phyloP scores from a whole-genome alignment of 257 asterid genomes.

The Solanum bulbocastanum region DNA sequence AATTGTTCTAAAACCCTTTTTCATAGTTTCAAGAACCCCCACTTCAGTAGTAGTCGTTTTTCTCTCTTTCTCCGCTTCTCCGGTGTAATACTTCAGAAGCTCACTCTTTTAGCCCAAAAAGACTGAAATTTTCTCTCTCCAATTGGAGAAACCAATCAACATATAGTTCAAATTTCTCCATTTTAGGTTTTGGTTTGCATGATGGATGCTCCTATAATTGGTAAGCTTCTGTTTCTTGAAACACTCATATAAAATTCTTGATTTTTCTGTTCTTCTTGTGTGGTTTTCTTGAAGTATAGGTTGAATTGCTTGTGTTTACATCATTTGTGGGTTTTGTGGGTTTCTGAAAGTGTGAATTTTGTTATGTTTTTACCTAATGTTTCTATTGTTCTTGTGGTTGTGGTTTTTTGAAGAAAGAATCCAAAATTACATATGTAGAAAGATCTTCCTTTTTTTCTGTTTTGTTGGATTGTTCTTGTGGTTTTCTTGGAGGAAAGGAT shows the following conservation, averaged over 20 bases:
- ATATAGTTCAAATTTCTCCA: background rate
- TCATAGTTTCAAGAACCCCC: background rate
- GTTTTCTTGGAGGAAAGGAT: background rate
- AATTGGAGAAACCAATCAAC: background rate
- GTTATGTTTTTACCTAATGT: background rate
- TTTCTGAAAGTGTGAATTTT: background rate
- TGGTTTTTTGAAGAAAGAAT: background rate
- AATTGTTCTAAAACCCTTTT: background rate
- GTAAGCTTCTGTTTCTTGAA: background rate
- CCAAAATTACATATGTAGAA: background rate
- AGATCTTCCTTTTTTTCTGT: too few species aligned
- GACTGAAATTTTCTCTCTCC: background rate
- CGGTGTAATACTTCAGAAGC: background rate
- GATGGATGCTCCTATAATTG: conserved; percentile 10
- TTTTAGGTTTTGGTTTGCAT: background rate
- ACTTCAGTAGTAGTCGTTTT: background rate
- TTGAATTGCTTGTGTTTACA: background rate
- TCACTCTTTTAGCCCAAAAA: background rate
- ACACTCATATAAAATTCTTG: background rate
- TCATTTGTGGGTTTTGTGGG: background rate
- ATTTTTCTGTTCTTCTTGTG: background rate
- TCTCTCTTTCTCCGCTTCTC: background rate
- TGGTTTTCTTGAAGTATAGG: background rate
- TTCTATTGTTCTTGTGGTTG: background rate
- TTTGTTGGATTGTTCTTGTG: background rate